Conservation (phyloP, 768 basidiomycete species). For the Pleurotus pulmonarius region DNA sequence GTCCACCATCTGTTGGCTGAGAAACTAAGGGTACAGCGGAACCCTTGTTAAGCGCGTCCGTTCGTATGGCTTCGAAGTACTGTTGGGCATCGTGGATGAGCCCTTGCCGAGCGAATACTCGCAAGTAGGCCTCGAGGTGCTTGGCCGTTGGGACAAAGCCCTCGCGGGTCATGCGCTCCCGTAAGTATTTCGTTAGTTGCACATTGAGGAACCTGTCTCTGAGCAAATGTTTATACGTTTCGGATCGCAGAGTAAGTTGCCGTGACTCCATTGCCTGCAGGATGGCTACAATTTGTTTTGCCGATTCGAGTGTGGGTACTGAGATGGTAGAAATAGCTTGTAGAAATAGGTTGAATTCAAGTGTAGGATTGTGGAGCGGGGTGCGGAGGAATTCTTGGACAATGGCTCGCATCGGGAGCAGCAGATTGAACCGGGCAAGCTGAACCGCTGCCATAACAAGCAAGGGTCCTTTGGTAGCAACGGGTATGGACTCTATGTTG, state of each 20-base stretch:
- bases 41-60: conserved; percentile 1
- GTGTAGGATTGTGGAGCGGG: conserved; percentile 20
- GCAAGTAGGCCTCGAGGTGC: conserved; percentile 47
- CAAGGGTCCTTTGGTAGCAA: conserved; percentile 34
- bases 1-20: not conserved
- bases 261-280: conserved; percentile 46
- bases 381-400: conserved; percentile 37
- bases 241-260: conserved; percentile 32
- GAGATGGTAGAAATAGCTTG: conserved; percentile 42
- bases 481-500: conserved; percentile 29
- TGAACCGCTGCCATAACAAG: conserved; percentile 44
- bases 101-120: conserved; percentile 42
- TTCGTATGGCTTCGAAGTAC: conserved; percentile 37
- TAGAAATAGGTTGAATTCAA: conserved; percentile 52
- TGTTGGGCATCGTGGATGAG: conserved; percentile 34
- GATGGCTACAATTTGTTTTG: conserved; percentile 35
- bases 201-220: conserved; percentile 48
- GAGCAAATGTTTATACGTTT: conserved; percentile 43
- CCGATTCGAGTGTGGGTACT: conserved; percentile 32
- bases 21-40: not conserved
- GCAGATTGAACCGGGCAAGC: conserved; percentile 47
- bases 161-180: conserved; percentile 35
- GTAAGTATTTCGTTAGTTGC: conserved; percentile 46
- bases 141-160: conserved; percentile 32
- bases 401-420: conserved; percentile 41